These are phyloP conservation scores for Dryas octopetala DNA, from an alignment of 306 rosid genomes.

Conservation along the genomic window DNA sequence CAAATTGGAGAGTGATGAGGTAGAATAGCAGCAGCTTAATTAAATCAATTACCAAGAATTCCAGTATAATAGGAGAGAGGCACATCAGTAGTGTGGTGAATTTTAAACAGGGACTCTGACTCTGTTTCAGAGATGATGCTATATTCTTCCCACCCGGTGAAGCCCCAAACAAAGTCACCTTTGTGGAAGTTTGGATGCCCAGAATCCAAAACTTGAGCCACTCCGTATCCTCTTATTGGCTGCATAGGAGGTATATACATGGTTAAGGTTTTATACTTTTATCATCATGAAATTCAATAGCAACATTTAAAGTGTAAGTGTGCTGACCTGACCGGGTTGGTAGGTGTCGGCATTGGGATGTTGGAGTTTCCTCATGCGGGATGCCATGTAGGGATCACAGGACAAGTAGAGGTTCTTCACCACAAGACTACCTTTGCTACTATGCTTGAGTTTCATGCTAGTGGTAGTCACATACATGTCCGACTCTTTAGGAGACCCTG, in stretches of 20 bases:
- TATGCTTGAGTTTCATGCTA: not conserved
- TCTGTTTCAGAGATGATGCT: not conserved
- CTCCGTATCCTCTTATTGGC: slow-evolving; percentile 46
- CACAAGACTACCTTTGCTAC: not conserved
- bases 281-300: not conserved
- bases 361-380: slow-evolving; percentile 24
- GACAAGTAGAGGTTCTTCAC: slow-evolving; percentile 45
- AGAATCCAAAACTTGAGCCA: slow-evolving; percentile 35
- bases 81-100: slow-evolving; percentile 33
- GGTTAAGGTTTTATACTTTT: no score
- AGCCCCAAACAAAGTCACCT: slow-evolving; percentile 4
- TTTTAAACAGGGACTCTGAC: slow-evolving; percentile 23
- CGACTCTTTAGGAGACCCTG: not conserved
- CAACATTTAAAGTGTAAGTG: not conserved
- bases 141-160: slow-evolving; percentile 7
- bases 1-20: no score
- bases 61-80: slow-evolving; percentile 35
- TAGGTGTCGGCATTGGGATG: not conserved
- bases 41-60: not conserved
- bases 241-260: not conserved
- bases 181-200: not conserved
- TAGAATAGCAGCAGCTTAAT: no score
- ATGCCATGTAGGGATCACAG: slow-evolving; percentile 30
- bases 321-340: slow-evolving; percentile 27
- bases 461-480: not conserved